Evolutionary conservation across 257 asterid species (phyloP).

Genomic region (Pogostemon cablin): DNA sequence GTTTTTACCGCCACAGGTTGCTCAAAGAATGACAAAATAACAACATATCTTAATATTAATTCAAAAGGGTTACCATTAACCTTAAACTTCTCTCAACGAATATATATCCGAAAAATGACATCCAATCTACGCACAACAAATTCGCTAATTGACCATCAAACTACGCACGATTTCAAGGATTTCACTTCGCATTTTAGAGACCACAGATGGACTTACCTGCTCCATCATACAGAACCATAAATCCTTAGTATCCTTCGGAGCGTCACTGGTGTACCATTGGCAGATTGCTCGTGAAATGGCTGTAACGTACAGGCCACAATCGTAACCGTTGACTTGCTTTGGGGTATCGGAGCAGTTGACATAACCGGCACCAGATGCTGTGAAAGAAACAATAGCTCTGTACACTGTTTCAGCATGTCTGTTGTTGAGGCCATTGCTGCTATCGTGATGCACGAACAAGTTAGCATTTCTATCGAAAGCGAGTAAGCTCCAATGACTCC

Average conservation of each 20-base stretch:
- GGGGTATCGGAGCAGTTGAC: slow-evolving; percentile 40
- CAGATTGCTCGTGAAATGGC: slow-evolving; percentile 71
- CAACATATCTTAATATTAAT: too few relatives aligned
- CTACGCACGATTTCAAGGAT: slow-evolving; percentile 52
- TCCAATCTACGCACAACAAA: background rate
- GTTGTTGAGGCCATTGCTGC: slow-evolving; percentile 48
- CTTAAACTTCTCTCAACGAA: too few relatives aligned
- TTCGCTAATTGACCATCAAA: slow-evolving; percentile 48
- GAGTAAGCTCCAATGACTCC: slow-evolving; percentile 66
- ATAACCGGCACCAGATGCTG: slow-evolving; percentile 37
- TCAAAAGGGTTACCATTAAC: too few relatives aligned
- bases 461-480: slow-evolving; percentile 56
- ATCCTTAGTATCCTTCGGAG: slow-evolving; percentile 31
- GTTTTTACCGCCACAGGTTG: too few relatives aligned
- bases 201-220: slow-evolving; percentile 51
- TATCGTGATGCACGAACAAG: slow-evolving; percentile 77
- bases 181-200: slow-evolving; percentile 56
- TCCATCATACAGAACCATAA: slow-evolving; percentile 58
- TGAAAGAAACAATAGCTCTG: slow-evolving; percentile 40
- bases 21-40: too few relatives aligned
- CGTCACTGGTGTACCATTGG: slow-evolving; percentile 51
- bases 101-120: too few relatives aligned
- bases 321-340: slow-evolving; percentile 49
- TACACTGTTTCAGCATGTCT: slow-evolving; percentile 50
- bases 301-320: slow-evolving; percentile 76